Conservation (phyloP, 1,284 basidiomycete genomes). For the Pulveroboletus sp. region DNA sequence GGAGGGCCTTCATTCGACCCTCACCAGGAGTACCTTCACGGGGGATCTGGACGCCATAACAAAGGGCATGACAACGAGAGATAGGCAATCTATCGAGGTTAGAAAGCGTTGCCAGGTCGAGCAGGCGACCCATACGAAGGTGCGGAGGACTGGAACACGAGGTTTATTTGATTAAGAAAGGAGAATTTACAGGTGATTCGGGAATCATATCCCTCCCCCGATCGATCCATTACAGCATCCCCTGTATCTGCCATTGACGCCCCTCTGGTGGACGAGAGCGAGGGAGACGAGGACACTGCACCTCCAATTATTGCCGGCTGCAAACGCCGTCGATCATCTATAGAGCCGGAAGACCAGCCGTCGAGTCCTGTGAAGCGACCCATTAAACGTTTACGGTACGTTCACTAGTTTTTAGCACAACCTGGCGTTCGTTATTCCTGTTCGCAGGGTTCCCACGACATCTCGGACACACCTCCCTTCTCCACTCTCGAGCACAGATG, state of each 20-base stretch:
- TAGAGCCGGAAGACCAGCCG: background rate
- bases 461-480: slow-evolving; percentile 15
- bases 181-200: slow-evolving; percentile 1
- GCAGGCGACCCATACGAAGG: background rate
- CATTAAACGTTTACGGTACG: slow-evolving; percentile 30
- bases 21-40: slow-evolving; percentile 26
- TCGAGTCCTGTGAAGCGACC: background rate
- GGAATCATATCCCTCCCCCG: slow-evolving; percentile 15
- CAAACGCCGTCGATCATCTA: slow-evolving; percentile 20
- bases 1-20: slow-evolving; percentile 33
- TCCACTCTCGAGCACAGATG: slow-evolving; percentile 17
- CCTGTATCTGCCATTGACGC: slow-evolving; percentile 5
- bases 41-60: slow-evolving; percentile 26
- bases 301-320: slow-evolving; percentile 19
- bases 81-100: background rate
- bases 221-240: background rate
- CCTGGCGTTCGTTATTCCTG: background rate
- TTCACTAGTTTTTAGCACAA: background rate
- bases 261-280: slow-evolving; percentile 8
- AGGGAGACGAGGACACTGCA: slow-evolving; percentile 8
- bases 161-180: background rate
- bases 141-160: background rate
- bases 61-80: slow-evolving; percentile 25
- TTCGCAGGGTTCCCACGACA: slow-evolving; percentile 3
- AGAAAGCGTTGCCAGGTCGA: background rate